Evolutionary conservation across 176 grass and related monocot species (phyloP).

Genomic region (Musa schizocarpa): DNA sequence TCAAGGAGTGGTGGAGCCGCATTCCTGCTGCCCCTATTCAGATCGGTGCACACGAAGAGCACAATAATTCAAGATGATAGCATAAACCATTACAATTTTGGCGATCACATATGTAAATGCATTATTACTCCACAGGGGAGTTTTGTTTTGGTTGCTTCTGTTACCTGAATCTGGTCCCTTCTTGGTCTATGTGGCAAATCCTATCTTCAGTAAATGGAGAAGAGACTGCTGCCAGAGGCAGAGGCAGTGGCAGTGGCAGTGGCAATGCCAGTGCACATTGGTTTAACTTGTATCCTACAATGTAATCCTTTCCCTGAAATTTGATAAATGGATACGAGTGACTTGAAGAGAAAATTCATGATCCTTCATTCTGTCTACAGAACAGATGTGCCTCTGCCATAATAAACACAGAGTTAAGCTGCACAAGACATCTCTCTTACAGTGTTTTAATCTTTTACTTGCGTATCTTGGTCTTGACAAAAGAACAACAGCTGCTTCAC

Average conservation of each 20-base stretch:
- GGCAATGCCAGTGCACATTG: neutral
- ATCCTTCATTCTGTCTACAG: no score
- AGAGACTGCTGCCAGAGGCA: neutral
- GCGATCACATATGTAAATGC: neutral
- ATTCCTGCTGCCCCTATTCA: slow-evolving; percentile 77
- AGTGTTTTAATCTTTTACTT: no score
- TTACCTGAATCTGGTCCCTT: neutral
- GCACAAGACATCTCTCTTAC: no score
- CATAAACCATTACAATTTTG: neutral
- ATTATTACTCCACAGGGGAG: neutral
- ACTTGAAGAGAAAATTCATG: no score
- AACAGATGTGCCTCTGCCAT: no score
- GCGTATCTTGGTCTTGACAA: no score
- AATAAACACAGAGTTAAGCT: no score
- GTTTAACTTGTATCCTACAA: neutral
- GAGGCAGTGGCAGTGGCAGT: neutral
- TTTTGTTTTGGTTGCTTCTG: neutral
- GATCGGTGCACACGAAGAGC: slow-evolving; percentile 32
- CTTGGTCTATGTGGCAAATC: neutral
- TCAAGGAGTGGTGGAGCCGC: slow-evolving; percentile 81
- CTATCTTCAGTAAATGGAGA: neutral
- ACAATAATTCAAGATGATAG: slow-evolving; percentile 37
- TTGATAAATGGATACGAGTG: no score
- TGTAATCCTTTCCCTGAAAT: no score
- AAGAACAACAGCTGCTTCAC: no score